Evolutionary conservation across 2,329 filamentous ascomycete genomes (phyloP), one percentile per base, ranked within the genome.

Genomic region (Neoscytalidium dimidiatum): DNA sequence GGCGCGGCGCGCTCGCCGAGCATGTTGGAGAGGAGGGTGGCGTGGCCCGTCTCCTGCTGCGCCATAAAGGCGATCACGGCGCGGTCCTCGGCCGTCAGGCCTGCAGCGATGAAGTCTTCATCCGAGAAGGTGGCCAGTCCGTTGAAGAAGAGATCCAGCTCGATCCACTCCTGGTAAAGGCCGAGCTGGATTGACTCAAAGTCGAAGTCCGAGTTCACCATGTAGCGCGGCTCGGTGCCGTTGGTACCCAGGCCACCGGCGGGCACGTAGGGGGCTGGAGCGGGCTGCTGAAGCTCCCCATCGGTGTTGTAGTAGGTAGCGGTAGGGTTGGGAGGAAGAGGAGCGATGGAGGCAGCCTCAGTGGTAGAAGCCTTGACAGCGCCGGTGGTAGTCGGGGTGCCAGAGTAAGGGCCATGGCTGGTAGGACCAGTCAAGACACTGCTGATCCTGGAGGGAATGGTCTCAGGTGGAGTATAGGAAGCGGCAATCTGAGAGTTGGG

Each of bases 81-180:
- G 8, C 90, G 85, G 70, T 94, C 90, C 71, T 91, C 86, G 11
- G 87, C 82, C 6, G 81, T 88, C 14, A 96, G 79, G 1, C 91
- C 90, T 28, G 85, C 88, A 1, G 82, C 85, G 6, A 86, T 80
- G 69, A 94, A 95, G 17, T 95, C 90, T 33, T 86, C 82, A 0
- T 82, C 85, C 1, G 86, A 87, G 77, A 92, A 95, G 0, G 82
- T 85, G 0, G 85, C 86, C 3, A 95, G 83, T 14, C 90, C 91
- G 73, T 90, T 88, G 75, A 91, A 88, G 84, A 95, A 95, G 14
- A 92, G 83, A 73, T 95, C 92, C 1, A 95, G 83, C 78, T 95
- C 91, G 62, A 94, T 92, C 85, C 87, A 95, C 77, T 95, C 92
- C 71, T 93, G 90, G 73, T 94, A 94, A 0, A 94, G 81, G 13